Percentiles rank a stretch among this genome's conserved stretches.
Evolutionary conservation across 768 basidiomycete genomes (phyloP).

Genomic region (Tricholoma hemisulphureum): DNA sequence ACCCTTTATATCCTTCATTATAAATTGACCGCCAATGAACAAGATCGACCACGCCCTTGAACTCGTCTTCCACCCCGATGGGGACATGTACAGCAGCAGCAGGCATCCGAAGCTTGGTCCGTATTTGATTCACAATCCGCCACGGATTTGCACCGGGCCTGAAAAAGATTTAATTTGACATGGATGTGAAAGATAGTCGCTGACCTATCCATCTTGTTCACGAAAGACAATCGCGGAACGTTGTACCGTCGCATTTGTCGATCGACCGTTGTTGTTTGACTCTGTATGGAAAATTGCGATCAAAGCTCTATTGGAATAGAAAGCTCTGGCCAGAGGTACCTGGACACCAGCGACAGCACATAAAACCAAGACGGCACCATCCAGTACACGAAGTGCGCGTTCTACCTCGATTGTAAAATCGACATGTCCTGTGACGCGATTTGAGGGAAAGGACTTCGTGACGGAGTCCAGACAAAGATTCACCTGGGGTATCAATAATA

Average conservation of each 20-base stretch:
- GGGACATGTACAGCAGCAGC: constrained; percentile 97
- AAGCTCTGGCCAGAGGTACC: constrained; percentile 33
- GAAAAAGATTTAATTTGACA: constrained; percentile 2
- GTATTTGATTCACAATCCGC: constrained; percentile 90
- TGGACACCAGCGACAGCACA: constrained; percentile 98
- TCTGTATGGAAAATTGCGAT: constrained; percentile 42
- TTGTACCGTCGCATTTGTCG: constrained; percentile 97
- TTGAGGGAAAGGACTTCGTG: neutral
- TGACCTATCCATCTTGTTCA: constrained; percentile 94
- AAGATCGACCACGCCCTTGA: constrained; percentile 90
- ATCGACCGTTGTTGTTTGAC: constrained; percentile 98
- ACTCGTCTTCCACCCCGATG: constrained; percentile 85
- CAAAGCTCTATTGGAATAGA: neutral
- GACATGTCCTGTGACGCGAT: constrained; percentile 75
- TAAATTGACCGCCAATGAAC: constrained; percentile 94
- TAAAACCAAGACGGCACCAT: constrained; percentile 93
- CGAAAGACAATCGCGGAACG: constrained; percentile 92
- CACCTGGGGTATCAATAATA: constrained; percentile 98
- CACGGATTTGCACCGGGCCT: constrained; percentile 98
- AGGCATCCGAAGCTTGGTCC: constrained; percentile 85
- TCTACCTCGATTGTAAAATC: constrained; percentile 99
- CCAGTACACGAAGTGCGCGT: constrained; percentile 90
- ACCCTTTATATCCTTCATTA: constrained; percentile 96
- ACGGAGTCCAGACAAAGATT: constrained; percentile 9
- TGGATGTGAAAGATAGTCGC: neutral